Conservation (phyloP, 2,329 filamentous ascomycete genomes). For the Aspergillus japonicus region DNA sequence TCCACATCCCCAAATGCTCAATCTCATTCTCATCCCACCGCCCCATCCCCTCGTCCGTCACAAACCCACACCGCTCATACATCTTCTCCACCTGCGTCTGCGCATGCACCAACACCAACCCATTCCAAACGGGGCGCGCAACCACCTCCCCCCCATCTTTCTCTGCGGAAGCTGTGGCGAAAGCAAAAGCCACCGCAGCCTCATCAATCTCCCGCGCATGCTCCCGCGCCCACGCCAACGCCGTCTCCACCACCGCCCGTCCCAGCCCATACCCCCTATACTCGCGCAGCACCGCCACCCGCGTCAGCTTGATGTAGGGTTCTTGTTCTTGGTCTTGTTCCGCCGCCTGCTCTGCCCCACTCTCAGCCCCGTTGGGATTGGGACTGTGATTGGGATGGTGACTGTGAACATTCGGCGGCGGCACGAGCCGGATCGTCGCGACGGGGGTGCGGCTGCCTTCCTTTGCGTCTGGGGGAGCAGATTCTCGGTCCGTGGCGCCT, state of each 20-base stretch:
- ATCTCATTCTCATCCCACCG: conserved; percentile 83
- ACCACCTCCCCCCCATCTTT: conserved; percentile 22
- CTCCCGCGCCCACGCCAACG: conserved; percentile 64
- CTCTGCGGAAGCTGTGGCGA: too few relatives aligned
- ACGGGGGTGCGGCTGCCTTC: conserved; percentile 49
- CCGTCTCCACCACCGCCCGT: conserved; percentile 64
- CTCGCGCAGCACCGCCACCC: conserved; percentile 67
- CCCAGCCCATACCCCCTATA: conserved; percentile 67
- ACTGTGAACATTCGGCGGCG: conserved; percentile 64
- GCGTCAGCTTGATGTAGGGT: conserved; percentile 78
- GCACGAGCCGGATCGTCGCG: conserved; percentile 76
- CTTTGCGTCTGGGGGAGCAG: too few relatives aligned
- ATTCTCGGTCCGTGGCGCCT: too few relatives aligned
- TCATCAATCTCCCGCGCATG: conserved; percentile 54
- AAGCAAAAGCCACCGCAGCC: conserved; percentile 17
- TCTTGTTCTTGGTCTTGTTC: conserved; percentile 58
- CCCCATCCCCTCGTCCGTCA: conserved; percentile 69
- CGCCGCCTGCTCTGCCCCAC: conserved; percentile 31
- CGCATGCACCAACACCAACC: conserved; percentile 76
- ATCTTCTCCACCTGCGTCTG: conserved; percentile 64
- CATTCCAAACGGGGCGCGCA: conserved; percentile 56
- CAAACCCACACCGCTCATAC: conserved; percentile 73
- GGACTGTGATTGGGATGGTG: conserved; percentile 38
- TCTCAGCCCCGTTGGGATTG: conserved; percentile 45
- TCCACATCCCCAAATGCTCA: conserved; percentile 82